Evolutionary conservation across 805 yeast genomes (phyloP).

Genomic region (Candida insectalens): DNA sequence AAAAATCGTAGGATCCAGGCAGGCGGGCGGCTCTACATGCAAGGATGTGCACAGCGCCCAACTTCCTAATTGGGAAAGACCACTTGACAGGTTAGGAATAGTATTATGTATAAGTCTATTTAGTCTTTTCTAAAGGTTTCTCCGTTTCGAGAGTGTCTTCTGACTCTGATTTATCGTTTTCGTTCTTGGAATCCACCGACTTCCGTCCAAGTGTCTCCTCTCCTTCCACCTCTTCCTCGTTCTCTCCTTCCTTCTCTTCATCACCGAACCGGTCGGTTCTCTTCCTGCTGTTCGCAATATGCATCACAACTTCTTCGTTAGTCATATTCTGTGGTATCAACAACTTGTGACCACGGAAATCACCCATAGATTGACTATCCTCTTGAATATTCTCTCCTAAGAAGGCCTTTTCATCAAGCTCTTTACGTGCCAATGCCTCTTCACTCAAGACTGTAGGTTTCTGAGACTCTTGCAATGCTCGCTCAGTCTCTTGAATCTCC

Average conservation of each 20-base stretch:
- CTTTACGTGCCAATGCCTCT: slow-evolving; percentile 3
- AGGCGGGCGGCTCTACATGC: no score
- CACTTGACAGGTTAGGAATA: no score
- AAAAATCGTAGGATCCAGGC: no score
- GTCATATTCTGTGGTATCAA: slow-evolving; percentile 16
- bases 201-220: not conserved
- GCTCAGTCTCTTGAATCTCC: slow-evolving; percentile 3
- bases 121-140: no score
- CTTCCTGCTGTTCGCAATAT: slow-evolving; percentile 14
- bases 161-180: not conserved
- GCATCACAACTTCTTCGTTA: slow-evolving; percentile 8
- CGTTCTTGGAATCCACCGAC: not conserved
- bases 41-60: no score
- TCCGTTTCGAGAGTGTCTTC: not conserved
- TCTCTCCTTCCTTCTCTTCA: slow-evolving; percentile 1
- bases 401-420: slow-evolving; percentile 4
- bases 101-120: no score
- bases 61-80: no score
- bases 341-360: slow-evolving; percentile 13
- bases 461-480: not conserved
- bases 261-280: slow-evolving; percentile 12
- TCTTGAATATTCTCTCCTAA: slow-evolving; percentile 9
- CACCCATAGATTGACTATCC: slow-evolving; percentile 8
- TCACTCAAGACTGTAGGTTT: slow-evolving; percentile 4
- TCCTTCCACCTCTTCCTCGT: not conserved